Evolutionary conservation across 768 basidiomycete species (phyloP).

Genomic region (Jaapia argillacea): DNA sequence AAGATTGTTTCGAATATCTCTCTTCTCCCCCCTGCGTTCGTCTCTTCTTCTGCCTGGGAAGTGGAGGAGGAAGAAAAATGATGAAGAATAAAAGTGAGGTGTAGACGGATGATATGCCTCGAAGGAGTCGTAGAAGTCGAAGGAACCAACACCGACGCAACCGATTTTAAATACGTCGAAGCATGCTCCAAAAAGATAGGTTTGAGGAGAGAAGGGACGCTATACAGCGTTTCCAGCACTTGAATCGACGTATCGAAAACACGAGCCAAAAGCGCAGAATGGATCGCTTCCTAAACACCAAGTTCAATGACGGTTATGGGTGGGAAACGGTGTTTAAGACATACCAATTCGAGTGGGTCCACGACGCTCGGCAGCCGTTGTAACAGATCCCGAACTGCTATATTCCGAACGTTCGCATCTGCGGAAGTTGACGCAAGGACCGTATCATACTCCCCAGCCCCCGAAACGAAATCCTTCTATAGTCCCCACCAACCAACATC

Average conservation of each 20-base stretch:
- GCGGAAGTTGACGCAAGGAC: conserved; percentile 49
- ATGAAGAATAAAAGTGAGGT: conserved; percentile 44
- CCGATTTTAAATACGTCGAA: conserved; percentile 33
- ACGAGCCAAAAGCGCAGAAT: conserved; percentile 57
- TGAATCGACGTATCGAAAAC: conserved; percentile 50
- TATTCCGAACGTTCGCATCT: conserved; percentile 47
- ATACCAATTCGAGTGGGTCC: conserved; percentile 31
- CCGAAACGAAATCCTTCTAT: conserved; percentile 6
- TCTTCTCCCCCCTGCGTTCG: conserved; percentile 15
- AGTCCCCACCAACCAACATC: too few species aligned
- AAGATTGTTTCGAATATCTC: conserved; percentile 40
- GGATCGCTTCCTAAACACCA: conserved; percentile 42
- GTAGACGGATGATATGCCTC: conserved; percentile 40
- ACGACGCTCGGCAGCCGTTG: conserved; percentile 20
- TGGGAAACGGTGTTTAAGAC: too few species aligned
- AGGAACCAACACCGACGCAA: conserved; percentile 24
- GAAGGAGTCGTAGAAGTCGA: conserved; percentile 33
- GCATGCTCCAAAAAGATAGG: conserved; percentile 33
- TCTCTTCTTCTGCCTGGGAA: conserved; percentile 4
- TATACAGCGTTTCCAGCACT: conserved; percentile 66
- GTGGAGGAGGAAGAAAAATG: conserved; percentile 29
- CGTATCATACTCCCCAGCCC: conserved; percentile 19
- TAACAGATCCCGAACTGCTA: conserved; percentile 51
- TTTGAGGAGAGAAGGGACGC: conserved; percentile 32
- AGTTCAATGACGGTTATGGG: too few species aligned